phyloP scores from a whole-genome alignment of 179 eudicot species.

The Beta corolliflora region DNA sequence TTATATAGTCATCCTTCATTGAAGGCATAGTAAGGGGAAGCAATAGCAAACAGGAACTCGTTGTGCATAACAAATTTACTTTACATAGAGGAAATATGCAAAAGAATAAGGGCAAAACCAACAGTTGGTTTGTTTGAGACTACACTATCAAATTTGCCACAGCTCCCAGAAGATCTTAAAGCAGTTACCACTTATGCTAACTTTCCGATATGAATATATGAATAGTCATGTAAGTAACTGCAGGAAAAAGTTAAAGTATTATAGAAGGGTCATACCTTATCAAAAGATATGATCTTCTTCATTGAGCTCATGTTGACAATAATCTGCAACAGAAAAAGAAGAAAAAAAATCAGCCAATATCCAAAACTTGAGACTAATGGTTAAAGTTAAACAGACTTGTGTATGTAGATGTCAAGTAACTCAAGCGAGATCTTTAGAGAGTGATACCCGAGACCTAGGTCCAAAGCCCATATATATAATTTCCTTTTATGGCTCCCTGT shows the following conservation, averaged over 20 bases:
- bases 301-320: constrained; percentile 67
- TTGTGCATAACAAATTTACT: not conserved
- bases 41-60: not conserved
- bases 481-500: not conserved
- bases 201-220: not conserved
- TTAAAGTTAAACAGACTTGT: not conserved
- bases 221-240: not conserved
- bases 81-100: not conserved
- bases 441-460: not conserved
- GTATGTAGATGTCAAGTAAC: not conserved
- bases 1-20: constrained; percentile 2
- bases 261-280: constrained; percentile 56
- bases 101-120: not conserved
- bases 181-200: not conserved
- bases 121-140: not conserved
- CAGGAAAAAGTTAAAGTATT: not conserved
- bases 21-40: not conserved
- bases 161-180: not conserved
- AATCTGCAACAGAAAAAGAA: constrained; percentile 50
- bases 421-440: not conserved
- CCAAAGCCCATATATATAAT: not conserved
- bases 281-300: constrained; percentile 77
- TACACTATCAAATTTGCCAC: not conserved
- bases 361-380: constrained; percentile 4
- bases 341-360: not conserved